Evolutionary conservation across 768 basidiomycete species (phyloP).

Genomic region (Collybiopsis luxurians): DNA sequence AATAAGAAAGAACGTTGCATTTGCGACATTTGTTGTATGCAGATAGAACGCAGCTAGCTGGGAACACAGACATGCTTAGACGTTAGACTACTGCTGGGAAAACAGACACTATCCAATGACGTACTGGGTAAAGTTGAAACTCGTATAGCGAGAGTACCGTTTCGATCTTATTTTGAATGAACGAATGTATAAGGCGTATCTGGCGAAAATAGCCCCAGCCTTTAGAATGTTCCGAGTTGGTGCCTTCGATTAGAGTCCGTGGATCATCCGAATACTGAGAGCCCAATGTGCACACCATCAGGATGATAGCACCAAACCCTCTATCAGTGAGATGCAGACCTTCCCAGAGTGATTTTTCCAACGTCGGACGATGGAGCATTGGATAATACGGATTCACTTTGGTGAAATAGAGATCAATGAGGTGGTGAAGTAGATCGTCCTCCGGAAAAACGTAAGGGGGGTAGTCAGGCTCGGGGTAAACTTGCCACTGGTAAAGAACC

Average conservation of each 20-base stretch:
- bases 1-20: slow-evolving; percentile 59
- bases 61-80: too few species aligned
- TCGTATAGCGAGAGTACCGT: slow-evolving; percentile 22
- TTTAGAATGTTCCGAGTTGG: background rate
- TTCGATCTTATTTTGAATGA: slow-evolving; percentile 11
- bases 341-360: slow-evolving; percentile 48
- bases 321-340: slow-evolving; percentile 50
- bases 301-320: slow-evolving; percentile 43
- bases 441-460: slow-evolving; percentile 39
- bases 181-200: background rate
- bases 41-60: slow-evolving; percentile 49
- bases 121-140: slow-evolving; percentile 33
- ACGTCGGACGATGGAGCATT: slow-evolving; percentile 71
- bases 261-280: slow-evolving; percentile 59
- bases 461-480: background rate
- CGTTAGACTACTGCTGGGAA: too few species aligned
- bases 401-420: slow-evolving; percentile 69
- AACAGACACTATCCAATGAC: slow-evolving; percentile 5
- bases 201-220: slow-evolving; percentile 7
- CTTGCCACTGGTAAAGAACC: background rate
- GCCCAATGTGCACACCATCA: slow-evolving; percentile 58
- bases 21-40: slow-evolving; percentile 45
- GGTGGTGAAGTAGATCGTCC: slow-evolving; percentile 44
- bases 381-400: slow-evolving; percentile 56
- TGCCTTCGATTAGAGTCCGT: slow-evolving; percentile 20